These are phyloP conservation scores for Boletus subcaerulescens DNA, from an alignment of 768 basidiomycete species.

Conservation along the genomic window DNA sequence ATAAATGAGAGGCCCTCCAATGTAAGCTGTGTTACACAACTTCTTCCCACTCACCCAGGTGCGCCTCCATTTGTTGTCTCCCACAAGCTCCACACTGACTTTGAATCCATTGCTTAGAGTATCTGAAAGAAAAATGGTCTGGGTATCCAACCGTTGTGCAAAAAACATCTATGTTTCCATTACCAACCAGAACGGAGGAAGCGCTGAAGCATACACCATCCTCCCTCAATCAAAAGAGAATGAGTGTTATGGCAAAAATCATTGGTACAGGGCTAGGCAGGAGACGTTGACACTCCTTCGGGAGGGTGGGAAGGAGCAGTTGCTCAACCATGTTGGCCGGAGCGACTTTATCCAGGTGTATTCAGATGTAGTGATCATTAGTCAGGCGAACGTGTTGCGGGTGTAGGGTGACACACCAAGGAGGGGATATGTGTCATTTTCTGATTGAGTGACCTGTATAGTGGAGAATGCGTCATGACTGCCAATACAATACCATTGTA, in stretches of 20 bases:
- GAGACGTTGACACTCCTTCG: slow-evolving; percentile 9
- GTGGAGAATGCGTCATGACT: too few relatives aligned
- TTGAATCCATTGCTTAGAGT: too few relatives aligned
- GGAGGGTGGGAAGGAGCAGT: slow-evolving; percentile 8
- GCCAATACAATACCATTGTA: too few relatives aligned
- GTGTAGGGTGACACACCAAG: not conserved
- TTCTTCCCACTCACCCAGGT: not conserved
- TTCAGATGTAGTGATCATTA: slow-evolving; percentile 8
- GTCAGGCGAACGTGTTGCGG: slow-evolving; percentile 4
- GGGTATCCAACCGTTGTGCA: slow-evolving; percentile 13
- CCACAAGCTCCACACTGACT: not conserved
- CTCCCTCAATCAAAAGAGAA: not conserved
- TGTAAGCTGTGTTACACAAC: not conserved
- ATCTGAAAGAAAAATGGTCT: slow-evolving; percentile 8
- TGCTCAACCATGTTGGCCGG: slow-evolving; percentile 4
- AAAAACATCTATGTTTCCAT: not conserved
- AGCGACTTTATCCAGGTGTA: slow-evolving; percentile 15
- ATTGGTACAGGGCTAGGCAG: slow-evolving; percentile 4
- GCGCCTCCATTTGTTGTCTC: not conserved
- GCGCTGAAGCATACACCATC: not conserved
- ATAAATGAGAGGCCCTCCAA: too few relatives aligned
- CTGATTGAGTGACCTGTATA: too few relatives aligned
- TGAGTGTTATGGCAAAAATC: slow-evolving; percentile 1
- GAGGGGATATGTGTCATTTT: too few relatives aligned
- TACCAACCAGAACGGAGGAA: slow-evolving; percentile 10